Evolutionary conservation across 176 grass and related monocot genomes (phyloP).

Genomic region (Paspalum vaginatum): DNA sequence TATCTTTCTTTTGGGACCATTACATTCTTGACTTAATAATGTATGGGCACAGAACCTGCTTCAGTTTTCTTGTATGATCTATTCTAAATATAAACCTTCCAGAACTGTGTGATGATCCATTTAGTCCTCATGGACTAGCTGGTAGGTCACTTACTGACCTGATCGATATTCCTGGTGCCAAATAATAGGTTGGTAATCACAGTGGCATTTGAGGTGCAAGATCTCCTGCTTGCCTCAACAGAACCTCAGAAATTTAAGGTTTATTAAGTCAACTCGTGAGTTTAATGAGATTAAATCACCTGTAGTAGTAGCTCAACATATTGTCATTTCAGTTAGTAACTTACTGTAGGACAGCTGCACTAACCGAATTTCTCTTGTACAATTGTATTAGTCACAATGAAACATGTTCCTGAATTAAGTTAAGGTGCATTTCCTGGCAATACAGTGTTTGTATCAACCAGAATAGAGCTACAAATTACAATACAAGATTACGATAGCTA

Average conservation of each 20-base stretch:
- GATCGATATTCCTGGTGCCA: constrained; percentile 17
- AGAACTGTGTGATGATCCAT: background rate
- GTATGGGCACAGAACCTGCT: background rate
- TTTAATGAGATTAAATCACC: constrained; percentile 24
- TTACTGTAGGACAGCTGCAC: background rate
- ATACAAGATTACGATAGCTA: constrained; percentile 13
- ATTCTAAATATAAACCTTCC: constrained; percentile 29
- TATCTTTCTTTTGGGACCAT: background rate
- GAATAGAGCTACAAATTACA: constrained; percentile 1
- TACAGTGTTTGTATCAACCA: background rate
- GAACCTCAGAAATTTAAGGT: constrained; percentile 8
- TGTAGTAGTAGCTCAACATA: constrained; percentile 32
- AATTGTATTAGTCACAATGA: constrained; percentile 1
- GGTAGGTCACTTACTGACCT: background rate
- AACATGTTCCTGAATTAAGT: background rate
- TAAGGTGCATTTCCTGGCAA: background rate
- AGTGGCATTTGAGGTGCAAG: background rate
- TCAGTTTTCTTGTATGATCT: background rate
- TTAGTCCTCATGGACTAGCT: background rate
- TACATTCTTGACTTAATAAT: constrained; percentile 2
- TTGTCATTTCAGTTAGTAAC: background rate
- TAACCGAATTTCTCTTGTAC: constrained; percentile 17
- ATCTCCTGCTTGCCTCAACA: constrained; percentile 20
- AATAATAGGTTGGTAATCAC: background rate
- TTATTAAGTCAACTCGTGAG: constrained; percentile 3